phyloP scores from a whole-genome alignment of 2,329 filamentous ascomycete species.

The Paraphoma chrysanthemicola region DNA sequence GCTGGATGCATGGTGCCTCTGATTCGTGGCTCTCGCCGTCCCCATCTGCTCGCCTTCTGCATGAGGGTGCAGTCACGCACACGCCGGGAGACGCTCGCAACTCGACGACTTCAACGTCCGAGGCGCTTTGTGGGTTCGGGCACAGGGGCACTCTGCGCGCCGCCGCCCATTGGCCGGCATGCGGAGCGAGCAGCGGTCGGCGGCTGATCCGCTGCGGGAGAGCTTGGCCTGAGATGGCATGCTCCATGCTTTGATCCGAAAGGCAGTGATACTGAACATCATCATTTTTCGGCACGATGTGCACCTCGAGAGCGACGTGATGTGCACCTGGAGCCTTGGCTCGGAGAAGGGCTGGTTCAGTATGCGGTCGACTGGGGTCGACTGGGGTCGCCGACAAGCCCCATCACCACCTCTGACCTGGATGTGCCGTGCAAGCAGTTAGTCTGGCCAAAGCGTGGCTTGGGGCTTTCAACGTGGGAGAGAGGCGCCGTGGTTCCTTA shows the following conservation, averaged over 20 bases:
- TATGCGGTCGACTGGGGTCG: background rate
- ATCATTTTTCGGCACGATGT: constrained; percentile 19
- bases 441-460: constrained; percentile 6
- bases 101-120: constrained; percentile 14
- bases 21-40: constrained; percentile 9
- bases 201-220: constrained; percentile 35
- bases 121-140: constrained; percentile 13
- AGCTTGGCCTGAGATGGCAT: constrained; percentile 22
- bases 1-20: constrained; percentile 4
- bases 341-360: constrained; percentile 17
- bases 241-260: constrained; percentile 16
- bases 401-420: background rate
- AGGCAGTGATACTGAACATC: constrained; percentile 14
- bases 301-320: constrained; percentile 17
- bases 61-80: constrained; percentile 13
- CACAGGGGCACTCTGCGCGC: constrained; percentile 17
- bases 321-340: constrained; percentile 20
- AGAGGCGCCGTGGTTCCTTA: constrained; percentile 21
- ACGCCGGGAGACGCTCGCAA: constrained; percentile 6
- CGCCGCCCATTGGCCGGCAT: constrained; percentile 18
- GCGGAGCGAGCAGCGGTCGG: constrained; percentile 19
- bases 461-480: constrained; percentile 10
- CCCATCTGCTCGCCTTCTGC: constrained; percentile 16
- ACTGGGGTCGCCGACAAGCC: too few relatives aligned
- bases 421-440: background rate